Evolutionary conservation across 1,284 basidiomycete species (phyloP), one percentile per base, ranked within the genome.

Genomic region (Rhodotorula sp.): DNA sequence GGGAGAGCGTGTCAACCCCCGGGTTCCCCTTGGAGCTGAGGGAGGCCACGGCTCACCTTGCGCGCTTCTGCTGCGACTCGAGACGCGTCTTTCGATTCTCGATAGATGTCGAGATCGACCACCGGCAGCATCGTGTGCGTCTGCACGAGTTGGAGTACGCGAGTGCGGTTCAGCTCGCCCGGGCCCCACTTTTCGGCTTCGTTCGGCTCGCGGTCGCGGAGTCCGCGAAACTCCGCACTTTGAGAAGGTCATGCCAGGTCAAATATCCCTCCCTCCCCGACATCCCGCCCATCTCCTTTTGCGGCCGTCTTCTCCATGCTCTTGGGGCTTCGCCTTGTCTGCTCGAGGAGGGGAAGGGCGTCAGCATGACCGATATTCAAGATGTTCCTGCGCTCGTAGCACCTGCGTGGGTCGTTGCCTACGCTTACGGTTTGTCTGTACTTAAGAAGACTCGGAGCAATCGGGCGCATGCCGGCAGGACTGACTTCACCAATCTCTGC

Each of bases 101-200:
- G 84, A 78, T 89, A 94, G 63, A 89, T 67, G 81, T 93, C 90
- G 56, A 94, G 85, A 81, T 93, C 87, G 79, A 95, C 83, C 73
- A 90, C 84, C 0, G 91, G 88, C 15, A 93, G 80, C 28, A 60
- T n/a, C n/a, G 31, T 54, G 14, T 28, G 21, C 66, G 56, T 65
- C 12, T 43, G 38, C 23, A 2, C n/a, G 49, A 52, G 49, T 16
- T 12, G 16, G 50, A 43, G 50, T 28, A 23, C 54, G 15, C n/a
- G 15, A 26, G 23, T 28, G 15, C 54, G n/a, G n/a, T n/a, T n/a
- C n/a, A n/a, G n/a, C n/a, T n/a, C n/a, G n/a, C n/a, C n/a, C n/a
- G n/a, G n/a, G n/a, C 15, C 26, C 54, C 38, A 43, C 38, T 43
- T 38, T 43, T 43, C 38, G 38, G 38, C 38, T 43, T 10, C 38